These are phyloP conservation scores for Penicillium lividum DNA, from an alignment of 495 filamentous ascomycete genomes.

Conservation along the genomic window DNA sequence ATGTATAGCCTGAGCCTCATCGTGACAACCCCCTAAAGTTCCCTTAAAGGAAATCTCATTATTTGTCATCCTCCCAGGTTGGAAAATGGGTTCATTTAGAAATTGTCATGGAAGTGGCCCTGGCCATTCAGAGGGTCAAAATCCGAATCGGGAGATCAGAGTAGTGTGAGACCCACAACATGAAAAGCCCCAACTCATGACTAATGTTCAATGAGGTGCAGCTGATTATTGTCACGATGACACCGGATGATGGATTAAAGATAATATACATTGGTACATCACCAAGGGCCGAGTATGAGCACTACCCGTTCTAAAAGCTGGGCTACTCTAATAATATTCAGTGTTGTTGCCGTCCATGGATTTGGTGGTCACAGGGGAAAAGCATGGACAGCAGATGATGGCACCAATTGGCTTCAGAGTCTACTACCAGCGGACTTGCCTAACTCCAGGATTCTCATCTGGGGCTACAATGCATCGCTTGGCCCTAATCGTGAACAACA, in stretches of 20 bases:
- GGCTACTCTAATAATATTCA: not conserved
- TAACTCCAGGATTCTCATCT: conserved; percentile 47
- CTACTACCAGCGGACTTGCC: conserved; percentile 47
- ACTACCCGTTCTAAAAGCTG: not conserved
- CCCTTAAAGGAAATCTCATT: not conserved
- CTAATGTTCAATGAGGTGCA: not conserved
- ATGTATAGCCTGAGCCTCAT: conserved; percentile 1
- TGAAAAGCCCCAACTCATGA: not conserved
- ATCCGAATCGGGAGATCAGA: not conserved
- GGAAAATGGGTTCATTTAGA: not conserved
- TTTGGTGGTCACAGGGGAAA: conserved; percentile 28
- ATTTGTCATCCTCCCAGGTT: not conserved
- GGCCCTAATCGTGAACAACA: conserved; percentile 10
- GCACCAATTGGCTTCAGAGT: conserved; percentile 49
- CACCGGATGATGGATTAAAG: conserved; percentile 9
- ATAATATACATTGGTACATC: conserved; percentile 5
- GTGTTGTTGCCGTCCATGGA: conserved; percentile 34
- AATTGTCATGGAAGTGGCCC: not conserved
- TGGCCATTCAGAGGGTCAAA: conserved; percentile 2
- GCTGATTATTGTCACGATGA: not conserved
- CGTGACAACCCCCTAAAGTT: not conserved
- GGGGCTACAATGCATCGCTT: conserved; percentile 47
- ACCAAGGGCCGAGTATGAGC: conserved; percentile 9
- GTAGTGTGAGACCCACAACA: not conserved
- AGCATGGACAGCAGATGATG: conserved; percentile 42